phyloP scores from a whole-genome alignment of 225 moss, liverwort and hornwort genomes.

The Thuidium tamariscinum region DNA sequence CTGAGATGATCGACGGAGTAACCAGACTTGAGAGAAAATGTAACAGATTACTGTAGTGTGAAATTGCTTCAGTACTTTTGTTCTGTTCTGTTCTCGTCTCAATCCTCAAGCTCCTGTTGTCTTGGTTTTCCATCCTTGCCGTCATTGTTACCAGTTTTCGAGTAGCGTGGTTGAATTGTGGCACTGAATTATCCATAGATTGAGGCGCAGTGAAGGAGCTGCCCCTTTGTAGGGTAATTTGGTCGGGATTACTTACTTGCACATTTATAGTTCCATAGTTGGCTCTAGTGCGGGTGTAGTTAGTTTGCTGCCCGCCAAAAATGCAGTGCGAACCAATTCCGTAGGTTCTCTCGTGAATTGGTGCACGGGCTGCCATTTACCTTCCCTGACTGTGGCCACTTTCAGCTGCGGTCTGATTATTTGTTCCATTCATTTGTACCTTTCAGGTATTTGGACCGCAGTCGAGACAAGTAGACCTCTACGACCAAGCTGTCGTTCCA shows the following conservation, averaged over 20 bases:
- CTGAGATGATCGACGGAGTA: background rate
- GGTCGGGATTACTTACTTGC: background rate
- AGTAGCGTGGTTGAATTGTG: background rate
- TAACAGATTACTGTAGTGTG: background rate
- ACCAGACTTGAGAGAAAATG: background rate
- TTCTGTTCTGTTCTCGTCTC: background rate
- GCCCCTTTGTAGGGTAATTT: no score
- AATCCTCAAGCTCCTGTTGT: background rate
- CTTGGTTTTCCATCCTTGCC: background rate
- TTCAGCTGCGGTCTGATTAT: background rate
- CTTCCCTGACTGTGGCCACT: background rate
- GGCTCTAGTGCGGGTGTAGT: background rate
- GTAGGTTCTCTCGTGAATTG: background rate
- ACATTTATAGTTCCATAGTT: background rate
- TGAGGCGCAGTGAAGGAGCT: background rate
- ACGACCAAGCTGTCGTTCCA: slow-evolving; percentile 82
- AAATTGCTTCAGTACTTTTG: background rate
- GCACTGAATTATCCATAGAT: background rate
- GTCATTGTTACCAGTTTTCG: background rate
- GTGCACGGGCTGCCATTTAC: background rate
- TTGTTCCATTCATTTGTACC: background rate
- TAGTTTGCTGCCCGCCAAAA: background rate
- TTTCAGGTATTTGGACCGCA: slow-evolving; percentile 85
- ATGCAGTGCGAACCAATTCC: background rate
- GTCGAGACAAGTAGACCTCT: slow-evolving; percentile 79